Conservation (phyloP, 2,329 filamentous ascomycete genomes). For the Boeremia lycopersici region DNA sequence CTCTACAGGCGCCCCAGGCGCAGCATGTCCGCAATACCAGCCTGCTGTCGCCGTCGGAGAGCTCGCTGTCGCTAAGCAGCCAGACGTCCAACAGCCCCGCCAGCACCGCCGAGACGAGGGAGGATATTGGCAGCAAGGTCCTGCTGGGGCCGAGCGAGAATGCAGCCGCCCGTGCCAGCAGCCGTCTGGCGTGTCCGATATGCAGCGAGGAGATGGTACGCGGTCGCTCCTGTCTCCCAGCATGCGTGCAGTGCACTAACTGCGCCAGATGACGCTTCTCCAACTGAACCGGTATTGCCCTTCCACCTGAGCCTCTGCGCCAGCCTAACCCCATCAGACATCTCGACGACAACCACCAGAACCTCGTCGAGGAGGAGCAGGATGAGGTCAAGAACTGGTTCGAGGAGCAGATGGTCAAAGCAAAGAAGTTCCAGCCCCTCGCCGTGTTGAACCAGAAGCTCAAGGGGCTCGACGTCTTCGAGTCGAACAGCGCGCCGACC, state of each 20-base stretch:
- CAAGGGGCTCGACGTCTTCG: slow-evolving; percentile 89
- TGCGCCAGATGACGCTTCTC: slow-evolving; percentile 76
- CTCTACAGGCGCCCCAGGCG: slow-evolving; percentile 24
- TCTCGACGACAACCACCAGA: slow-evolving; percentile 88
- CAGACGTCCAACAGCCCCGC: slow-evolving; percentile 74
- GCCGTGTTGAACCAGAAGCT: slow-evolving; percentile 92
- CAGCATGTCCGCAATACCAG: slow-evolving; percentile 50
- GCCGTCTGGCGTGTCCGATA: slow-evolving; percentile 89
- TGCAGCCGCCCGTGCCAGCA: slow-evolving; percentile 61
- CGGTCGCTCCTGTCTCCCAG: slow-evolving; percentile 22
- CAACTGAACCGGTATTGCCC: slow-evolving; percentile 71
- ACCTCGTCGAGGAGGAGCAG: slow-evolving; percentile 84
- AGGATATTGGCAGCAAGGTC: slow-evolving; percentile 82
- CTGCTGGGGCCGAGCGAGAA: slow-evolving; percentile 67
- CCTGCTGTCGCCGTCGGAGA: slow-evolving; percentile 68
- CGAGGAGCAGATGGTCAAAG: slow-evolving; percentile 90
- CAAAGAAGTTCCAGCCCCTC: slow-evolving; percentile 89
- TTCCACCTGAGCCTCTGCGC: neutral
- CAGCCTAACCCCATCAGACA: slow-evolving; percentile 57
- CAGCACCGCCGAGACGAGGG: slow-evolving; percentile 67
- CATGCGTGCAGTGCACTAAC: slow-evolving; percentile 32
- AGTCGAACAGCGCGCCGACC: slow-evolving; percentile 76
- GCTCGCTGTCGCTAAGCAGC: slow-evolving; percentile 79
- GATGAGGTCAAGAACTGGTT: slow-evolving; percentile 98
- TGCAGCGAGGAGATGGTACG: slow-evolving; percentile 95